These are phyloP conservation scores for Saururus chinensis DNA, from an alignment of 164 flowering plant genomes.

Conservation along the genomic window DNA sequence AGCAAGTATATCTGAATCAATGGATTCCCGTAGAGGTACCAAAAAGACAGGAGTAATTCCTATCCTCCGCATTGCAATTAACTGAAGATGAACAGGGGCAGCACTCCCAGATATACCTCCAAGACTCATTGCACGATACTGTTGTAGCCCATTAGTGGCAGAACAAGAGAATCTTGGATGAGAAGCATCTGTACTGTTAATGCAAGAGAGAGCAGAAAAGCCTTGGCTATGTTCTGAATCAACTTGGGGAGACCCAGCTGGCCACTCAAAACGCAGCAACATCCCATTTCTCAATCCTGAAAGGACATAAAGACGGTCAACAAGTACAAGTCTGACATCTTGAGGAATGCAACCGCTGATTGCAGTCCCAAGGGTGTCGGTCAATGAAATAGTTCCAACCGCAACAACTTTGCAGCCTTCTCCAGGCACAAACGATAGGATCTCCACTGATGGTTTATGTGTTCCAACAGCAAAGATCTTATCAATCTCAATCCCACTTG, in stretches of 20 bases:
- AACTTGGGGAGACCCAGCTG: conserved; percentile 22
- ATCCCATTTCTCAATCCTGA: conserved; percentile 95
- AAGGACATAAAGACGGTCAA: conserved; percentile 69
- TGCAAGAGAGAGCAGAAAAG: conserved; percentile 11
- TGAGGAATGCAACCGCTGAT: conserved; percentile 84
- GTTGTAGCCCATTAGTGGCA: background rate
- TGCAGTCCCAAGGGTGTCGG: conserved; percentile 52
- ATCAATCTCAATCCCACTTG: conserved; percentile 34
- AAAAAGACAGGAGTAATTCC: conserved; percentile 92
- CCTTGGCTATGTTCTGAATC: conserved; percentile 15
- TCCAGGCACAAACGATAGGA: conserved; percentile 46
- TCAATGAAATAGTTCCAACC: conserved; percentile 55
- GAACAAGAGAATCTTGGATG: background rate
- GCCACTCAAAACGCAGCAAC: conserved; percentile 96
- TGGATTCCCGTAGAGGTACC: conserved; percentile 68
- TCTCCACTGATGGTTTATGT: conserved; percentile 88
- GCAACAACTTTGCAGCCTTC: conserved; percentile 59
- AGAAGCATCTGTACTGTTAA: conserved; percentile 12
- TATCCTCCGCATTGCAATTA: conserved; percentile 85
- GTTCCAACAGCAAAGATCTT: conserved; percentile 76
- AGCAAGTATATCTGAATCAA: conserved; percentile 72
- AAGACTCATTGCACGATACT: conserved; percentile 9
- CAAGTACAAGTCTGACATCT: conserved; percentile 87
- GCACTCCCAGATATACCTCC: conserved; percentile 22
- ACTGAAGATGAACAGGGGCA: conserved; percentile 44